These are phyloP conservation scores for Crotalaria pallida DNA, from an alignment of 306 rosid species.

Conservation along the genomic window DNA sequence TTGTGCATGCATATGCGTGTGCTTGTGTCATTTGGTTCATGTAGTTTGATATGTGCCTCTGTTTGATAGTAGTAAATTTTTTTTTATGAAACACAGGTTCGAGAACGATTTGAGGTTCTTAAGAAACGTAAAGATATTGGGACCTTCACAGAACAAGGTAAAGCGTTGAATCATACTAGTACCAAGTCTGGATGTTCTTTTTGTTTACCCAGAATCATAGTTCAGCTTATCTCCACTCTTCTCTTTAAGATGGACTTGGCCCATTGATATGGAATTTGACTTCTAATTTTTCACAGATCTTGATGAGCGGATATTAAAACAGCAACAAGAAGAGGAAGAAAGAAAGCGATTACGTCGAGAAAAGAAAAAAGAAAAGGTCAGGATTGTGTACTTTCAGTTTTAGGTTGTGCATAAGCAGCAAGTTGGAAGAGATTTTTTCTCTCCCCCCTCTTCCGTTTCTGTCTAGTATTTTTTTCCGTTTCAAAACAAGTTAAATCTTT, in stretches of 20 bases:
- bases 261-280: neutral
- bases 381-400: conserved; percentile 18
- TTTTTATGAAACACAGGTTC: conserved; percentile 59
- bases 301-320: conserved; percentile 85
- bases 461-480: neutral
- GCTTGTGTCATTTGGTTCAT: neutral
- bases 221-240: neutral
- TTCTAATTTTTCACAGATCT: conserved; percentile 47
- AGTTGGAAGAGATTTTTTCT: conserved; percentile 2
- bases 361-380: conserved; percentile 91
- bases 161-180: conserved; percentile 2
- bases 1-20: neutral
- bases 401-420: neutral
- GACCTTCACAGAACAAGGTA: conserved; percentile 92
- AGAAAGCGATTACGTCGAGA: conserved; percentile 83
- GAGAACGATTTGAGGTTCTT: conserved; percentile 79
- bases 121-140: conserved; percentile 80
- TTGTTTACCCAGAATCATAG: neutral
- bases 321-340: conserved; percentile 97
- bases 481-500: neutral
- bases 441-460: neutral
- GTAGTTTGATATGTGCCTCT: neutral
- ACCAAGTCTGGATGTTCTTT: neutral
- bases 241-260: neutral
- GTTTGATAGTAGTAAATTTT: conserved; percentile 16